phyloP scores from a whole-genome alignment of 148 eudicot species.

The Rhododendron kiyosumense region DNA sequence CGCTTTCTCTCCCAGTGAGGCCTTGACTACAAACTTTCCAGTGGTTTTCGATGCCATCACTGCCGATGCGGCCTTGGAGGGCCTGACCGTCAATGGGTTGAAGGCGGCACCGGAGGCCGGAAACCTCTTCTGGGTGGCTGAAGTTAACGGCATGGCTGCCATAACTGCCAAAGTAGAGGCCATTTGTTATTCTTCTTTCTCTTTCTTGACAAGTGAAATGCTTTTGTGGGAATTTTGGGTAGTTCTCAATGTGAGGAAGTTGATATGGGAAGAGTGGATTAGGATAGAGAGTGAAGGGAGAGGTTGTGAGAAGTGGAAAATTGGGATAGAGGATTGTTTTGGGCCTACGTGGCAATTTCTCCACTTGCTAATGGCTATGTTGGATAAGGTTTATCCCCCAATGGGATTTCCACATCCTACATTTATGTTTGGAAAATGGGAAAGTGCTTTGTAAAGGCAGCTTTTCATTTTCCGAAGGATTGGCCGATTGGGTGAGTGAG shows the following conservation, averaged over 20 bases:
- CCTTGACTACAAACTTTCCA: slow-evolving; percentile 10
- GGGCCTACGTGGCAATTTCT: slow-evolving; percentile 13
- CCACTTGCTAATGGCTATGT: background rate
- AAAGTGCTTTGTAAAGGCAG: background rate
- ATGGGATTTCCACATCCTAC: background rate
- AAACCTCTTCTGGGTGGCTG: slow-evolving; percentile 14
- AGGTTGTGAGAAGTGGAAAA: slow-evolving; percentile 2
- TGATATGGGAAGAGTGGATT: background rate
- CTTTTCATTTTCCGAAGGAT: background rate
- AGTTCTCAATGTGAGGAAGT: background rate
- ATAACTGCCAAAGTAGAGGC: slow-evolving; percentile 22
- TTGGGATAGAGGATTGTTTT: slow-evolving; percentile 4
- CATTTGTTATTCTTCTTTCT: background rate
- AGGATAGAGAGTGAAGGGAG: background rate
- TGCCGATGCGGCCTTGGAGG: background rate
- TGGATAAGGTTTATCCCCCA: slow-evolving; percentile 17
- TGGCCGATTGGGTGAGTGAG: background rate
- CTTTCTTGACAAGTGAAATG: background rate
- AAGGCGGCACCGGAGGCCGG: slow-evolving; percentile 13
- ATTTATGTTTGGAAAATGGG: background rate
- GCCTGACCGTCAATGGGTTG: slow-evolving; percentile 12
- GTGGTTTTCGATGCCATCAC: background rate
- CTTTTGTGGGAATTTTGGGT: background rate
- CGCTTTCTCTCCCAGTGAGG: slow-evolving; percentile 32
- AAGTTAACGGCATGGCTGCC: slow-evolving; percentile 22